Conservation (phyloP, 768 basidiomycete genomes). For the Suillus subluteus region DNA sequence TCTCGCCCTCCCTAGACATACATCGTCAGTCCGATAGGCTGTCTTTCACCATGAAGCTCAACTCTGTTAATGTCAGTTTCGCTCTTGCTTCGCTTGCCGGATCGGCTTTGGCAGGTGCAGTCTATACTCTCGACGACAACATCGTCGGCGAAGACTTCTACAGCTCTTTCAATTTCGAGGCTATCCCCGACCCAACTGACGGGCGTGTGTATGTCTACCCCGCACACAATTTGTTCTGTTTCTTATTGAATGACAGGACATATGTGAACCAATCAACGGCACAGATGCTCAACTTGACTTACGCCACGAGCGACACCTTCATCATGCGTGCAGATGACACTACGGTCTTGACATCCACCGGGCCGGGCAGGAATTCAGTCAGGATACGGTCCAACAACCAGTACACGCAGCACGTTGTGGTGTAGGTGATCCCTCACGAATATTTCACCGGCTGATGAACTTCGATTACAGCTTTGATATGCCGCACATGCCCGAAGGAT, state of each 20-base stretch:
- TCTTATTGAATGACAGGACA: conserved; percentile 26
- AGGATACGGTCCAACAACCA: conserved; percentile 34
- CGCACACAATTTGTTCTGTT: background rate
- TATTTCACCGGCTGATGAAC: background rate
- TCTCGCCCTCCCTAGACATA: background rate
- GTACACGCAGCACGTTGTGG: conserved; percentile 38
- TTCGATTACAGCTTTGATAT: conserved; percentile 33
- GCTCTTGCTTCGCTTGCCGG: conserved; percentile 18
- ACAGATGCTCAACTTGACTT: conserved; percentile 31
- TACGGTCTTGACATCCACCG: conserved; percentile 28
- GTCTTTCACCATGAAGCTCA: conserved; percentile 22
- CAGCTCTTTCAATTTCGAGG: conserved; percentile 35
- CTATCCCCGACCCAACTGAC: conserved; percentile 39
- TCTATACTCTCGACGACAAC: conserved; percentile 30
- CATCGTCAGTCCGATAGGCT: background rate
- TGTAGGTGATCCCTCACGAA: conserved; percentile 24
- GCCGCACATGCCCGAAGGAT: conserved; percentile 41
- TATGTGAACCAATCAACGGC: conserved; percentile 37
- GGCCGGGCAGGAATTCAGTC: conserved; percentile 41
- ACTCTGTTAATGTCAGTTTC: conserved; percentile 7
- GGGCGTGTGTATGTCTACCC: conserved; percentile 38
- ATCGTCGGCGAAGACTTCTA: conserved; percentile 37
- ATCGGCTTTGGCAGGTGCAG: conserved; percentile 23
- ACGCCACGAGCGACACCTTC: conserved; percentile 30
- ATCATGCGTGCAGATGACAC: conserved; percentile 43